Evolutionary conservation across 1,284 basidiomycete species (phyloP).

Genomic region (Mycosarcoma maydis): DNA sequence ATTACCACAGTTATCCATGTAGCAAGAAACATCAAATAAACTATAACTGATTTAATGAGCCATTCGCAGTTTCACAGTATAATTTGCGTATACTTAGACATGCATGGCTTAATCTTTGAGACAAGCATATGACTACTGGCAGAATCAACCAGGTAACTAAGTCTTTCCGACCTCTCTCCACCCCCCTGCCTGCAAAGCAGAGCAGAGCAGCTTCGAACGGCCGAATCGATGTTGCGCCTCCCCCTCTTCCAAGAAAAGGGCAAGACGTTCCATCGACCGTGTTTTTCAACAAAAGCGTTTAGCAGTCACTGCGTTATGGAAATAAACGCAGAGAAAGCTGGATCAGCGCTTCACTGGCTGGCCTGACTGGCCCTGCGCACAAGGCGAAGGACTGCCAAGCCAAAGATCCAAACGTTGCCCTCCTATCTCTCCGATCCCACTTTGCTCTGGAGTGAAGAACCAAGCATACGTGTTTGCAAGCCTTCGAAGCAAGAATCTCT

Average conservation of each 20-base stretch:
- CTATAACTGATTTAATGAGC: conserved; percentile 9
- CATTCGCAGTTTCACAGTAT: conserved; percentile 8
- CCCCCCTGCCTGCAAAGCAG: no score
- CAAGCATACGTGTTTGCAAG: neutral
- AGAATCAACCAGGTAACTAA: conserved; percentile 8
- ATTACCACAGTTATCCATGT: conserved; percentile 8
- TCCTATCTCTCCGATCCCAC: conserved; percentile 3
- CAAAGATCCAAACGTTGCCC: neutral
- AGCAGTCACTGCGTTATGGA: conserved; percentile 4
- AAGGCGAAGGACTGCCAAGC: no score
- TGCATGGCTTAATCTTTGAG: conserved; percentile 8
- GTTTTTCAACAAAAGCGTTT: conserved; percentile 4
- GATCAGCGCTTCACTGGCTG: neutral
- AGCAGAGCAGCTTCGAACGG: no score
- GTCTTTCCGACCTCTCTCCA: neutral
- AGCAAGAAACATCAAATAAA: conserved; percentile 9
- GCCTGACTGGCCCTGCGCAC: no score
- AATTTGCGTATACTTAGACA: conserved; percentile 7
- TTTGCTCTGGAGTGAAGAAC: conserved; percentile 6
- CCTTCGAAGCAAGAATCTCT: neutral
- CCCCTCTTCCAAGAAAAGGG: neutral
- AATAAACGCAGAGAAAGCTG: conserved; percentile 6
- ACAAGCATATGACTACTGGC: conserved; percentile 7
- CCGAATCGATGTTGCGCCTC: no score
- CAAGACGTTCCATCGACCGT: conserved; percentile 5